Percentiles rank a stretch among this genome's conserved stretches.
Evolutionary conservation across 2,329 filamentous ascomycete genomes (phyloP).

Genomic region (Tolypocladium guangdongense): DNA sequence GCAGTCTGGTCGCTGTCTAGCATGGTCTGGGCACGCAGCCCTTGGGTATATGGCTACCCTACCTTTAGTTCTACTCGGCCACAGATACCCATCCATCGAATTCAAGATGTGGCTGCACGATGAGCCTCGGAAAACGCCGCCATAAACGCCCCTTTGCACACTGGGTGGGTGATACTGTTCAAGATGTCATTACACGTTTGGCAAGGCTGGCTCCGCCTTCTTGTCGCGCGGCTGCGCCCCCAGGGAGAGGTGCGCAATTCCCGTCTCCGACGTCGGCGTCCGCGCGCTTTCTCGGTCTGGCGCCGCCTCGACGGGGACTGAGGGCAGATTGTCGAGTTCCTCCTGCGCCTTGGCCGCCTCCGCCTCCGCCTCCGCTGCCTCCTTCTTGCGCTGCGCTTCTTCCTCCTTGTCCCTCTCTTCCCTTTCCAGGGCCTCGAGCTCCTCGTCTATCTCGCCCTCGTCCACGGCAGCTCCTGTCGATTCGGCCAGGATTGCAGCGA

Average conservation of each 20-base stretch:
- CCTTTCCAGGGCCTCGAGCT: slow-evolving; percentile 65
- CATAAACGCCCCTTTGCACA: not conserved
- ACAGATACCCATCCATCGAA: not conserved
- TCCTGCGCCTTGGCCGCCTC: slow-evolving; percentile 40
- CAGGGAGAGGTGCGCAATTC: slow-evolving; percentile 21
- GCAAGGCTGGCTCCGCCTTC: not conserved
- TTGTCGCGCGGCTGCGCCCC: not conserved
- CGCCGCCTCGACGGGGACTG: slow-evolving; percentile 23
- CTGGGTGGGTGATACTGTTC: not conserved
- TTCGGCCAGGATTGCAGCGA: slow-evolving; percentile 66
- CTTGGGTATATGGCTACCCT: too few relatives aligned
- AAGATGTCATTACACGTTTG: not conserved
- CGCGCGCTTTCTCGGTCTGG: slow-evolving; percentile 17
- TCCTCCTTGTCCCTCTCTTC: slow-evolving; percentile 44
- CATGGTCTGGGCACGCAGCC: not conserved
- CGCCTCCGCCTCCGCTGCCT: slow-evolving; percentile 27
- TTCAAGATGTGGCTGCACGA: not conserved
- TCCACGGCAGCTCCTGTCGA: slow-evolving; percentile 45
- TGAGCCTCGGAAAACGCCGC: not conserved
- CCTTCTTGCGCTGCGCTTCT: slow-evolving; percentile 32
- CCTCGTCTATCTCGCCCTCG: slow-evolving; percentile 77
- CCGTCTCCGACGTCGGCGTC: slow-evolving; percentile 26
- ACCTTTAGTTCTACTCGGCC: not conserved
- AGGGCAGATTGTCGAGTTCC: slow-evolving; percentile 40
- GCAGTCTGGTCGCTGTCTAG: not conserved